Evolutionary conservation across 371 early-diverging fungal species (phyloP).

Genomic region (Mucor circinelloides): DNA sequence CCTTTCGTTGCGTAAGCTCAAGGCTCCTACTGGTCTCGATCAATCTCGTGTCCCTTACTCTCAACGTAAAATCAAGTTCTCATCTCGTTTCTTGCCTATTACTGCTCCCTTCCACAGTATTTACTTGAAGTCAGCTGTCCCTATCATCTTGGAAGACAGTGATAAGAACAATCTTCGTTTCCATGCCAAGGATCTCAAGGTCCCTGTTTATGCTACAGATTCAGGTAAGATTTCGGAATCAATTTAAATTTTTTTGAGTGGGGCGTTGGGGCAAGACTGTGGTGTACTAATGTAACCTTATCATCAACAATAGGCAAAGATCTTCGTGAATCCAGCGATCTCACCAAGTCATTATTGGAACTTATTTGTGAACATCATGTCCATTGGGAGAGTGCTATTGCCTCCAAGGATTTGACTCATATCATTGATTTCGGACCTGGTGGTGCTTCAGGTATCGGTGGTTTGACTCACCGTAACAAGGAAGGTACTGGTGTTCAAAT

Average conservation of each 20-base stretch:
- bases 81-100: slow-evolving; percentile 86
- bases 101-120: slow-evolving; percentile 88
- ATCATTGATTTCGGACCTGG: slow-evolving; percentile 95
- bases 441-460: slow-evolving; percentile 86
- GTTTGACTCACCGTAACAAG: slow-evolving; percentile 91
- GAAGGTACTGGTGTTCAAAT: slow-evolving; percentile 95
- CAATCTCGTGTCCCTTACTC: slow-evolving; percentile 86
- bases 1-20: slow-evolving; percentile 84
- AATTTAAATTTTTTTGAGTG: slow-evolving; percentile 21
- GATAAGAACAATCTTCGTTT: slow-evolving; percentile 60
- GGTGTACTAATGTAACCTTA: slow-evolving; percentile 3
- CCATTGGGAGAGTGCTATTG: slow-evolving; percentile 88
- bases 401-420: slow-evolving; percentile 75
- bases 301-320: slow-evolving; percentile 58
- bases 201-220: slow-evolving; percentile 82
- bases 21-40: slow-evolving; percentile 80
- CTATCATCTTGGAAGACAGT: slow-evolving; percentile 68
- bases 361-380: slow-evolving; percentile 84
- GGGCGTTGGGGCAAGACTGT: slow-evolving; percentile 44
- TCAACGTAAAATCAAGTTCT: slow-evolving; percentile 86
- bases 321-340: slow-evolving; percentile 53
- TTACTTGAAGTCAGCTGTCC: slow-evolving; percentile 71
- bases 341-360: slow-evolving; percentile 76
- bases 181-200: slow-evolving; percentile 56
- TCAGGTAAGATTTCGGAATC: slow-evolving; percentile 48